Evolutionary conservation across 371 early-diverging fungal genomes (phyloP), one percentile per base, ranked within the genome.

Genomic region (Zychaea mexicana): DNA sequence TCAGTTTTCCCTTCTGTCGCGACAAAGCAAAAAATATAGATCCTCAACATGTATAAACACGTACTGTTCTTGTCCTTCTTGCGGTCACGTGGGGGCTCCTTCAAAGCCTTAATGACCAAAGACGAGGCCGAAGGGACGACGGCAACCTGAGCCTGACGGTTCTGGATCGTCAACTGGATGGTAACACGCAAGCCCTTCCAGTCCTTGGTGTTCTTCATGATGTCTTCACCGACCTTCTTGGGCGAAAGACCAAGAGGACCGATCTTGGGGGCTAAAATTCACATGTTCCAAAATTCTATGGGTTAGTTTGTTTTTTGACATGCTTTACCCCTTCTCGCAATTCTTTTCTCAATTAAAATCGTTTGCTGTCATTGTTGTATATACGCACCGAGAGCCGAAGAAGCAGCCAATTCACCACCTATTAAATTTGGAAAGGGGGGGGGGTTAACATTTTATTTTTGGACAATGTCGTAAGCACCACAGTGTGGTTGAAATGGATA

Each of bases 171-270:
- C 83, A 99, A 88, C 83, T 93, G 88, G 65, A 99, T 99, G 71
- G 98, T 96, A 76, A 99, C 92, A 81, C 96, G 94, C 63, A 99
- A 92, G 87, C 99, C 97, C 90, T 97, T 98, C 93, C 94, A 99
- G 76, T 96, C 98, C 81, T 91, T 88, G 75, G 99, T 99, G 75
- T 96, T 97, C 93, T 99, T 99, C 87, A 97, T 98, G 71, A 99
- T 98, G 85, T 99, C 99, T 88, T 99, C 99, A 86, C 99, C 99
- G 73, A 99, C 96, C 91, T 98, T 98, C 92, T 99, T 99, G 85
- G 99, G 99, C 58, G 97, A 93, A 86, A 99, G 87, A 94, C 99
- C 99, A 73, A 99, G 92, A 72, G 99, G 99, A 92, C 99, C 99
- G 74, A 99, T 95, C 92, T 97, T 99, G 82, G 99, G 99, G 31